Evolutionary conservation across 78 protist genomes (phyloP), one percentile per base, ranked within the genome.

Genomic region (Dictyostelium capitatum): DNA sequence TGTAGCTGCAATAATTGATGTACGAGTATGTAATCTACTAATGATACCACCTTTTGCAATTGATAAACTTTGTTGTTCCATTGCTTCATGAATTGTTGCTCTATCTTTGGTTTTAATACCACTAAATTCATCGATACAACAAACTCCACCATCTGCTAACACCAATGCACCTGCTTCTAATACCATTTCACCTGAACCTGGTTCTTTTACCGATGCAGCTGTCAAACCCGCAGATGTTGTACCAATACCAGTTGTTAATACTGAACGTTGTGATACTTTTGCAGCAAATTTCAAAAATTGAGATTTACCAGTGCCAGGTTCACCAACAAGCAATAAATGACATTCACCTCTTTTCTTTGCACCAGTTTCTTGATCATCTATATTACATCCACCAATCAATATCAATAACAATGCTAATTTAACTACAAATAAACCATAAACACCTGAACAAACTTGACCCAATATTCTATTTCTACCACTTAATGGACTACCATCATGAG

Each of bases 111-210:
- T 97, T 8, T 96, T 92, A 37, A 99, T 97, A 19, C 97, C 82
- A 19, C 89, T 95, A 57, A 99, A 98, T 72, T 99, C 99, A 81
- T 99, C 99, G 20, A 99, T 98, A 92, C 99, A 98, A 70, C 99
- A 99, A 14, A 99, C 95, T 11, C 99, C 99, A 19, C 99, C 99
- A 79, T 99, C 99, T 0, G 99, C 99, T 20, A 99, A 48, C 14
- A 99, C 99, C 41, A 99, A 95, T 1, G 99, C 99, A 9, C 99
- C 99, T 0, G 99, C 99, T 78, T 99, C 99, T 8, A 99, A 83
- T 43, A 81, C 78, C 98, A 96, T 96, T 32, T 96, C 98, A 32
- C 75, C 75, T 48, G 97, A 93, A 28, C 92, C 95, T 8, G 79
- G 67, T 43, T 96, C 98, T 62, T 77, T 95, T 6, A 79, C 95